Conservation (phyloP, 371 early-diverging fungal genomes). For the Mucor circinelloides region DNA sequence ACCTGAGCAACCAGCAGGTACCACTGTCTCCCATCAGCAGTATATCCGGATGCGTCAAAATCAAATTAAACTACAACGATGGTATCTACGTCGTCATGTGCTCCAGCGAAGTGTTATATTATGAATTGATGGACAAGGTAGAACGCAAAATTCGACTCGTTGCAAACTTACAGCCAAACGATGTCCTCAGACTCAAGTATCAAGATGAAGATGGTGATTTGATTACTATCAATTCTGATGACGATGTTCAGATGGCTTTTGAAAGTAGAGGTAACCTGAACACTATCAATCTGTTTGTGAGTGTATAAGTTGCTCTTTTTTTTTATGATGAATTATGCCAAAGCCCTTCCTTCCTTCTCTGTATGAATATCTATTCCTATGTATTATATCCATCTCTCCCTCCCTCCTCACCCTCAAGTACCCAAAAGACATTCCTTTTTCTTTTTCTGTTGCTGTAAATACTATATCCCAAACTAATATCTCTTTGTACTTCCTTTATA, state of each 20-base stretch:
- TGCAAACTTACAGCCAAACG: slow-evolving; percentile 54
- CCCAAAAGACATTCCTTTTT: background rate
- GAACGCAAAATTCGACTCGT: slow-evolving; percentile 89
- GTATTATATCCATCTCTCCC: background rate
- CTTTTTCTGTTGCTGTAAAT: slow-evolving; percentile 9
- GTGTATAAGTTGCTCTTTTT: slow-evolving; percentile 11
- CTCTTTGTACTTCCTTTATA: background rate
- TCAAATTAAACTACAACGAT: slow-evolving; percentile 85
- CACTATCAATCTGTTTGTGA: slow-evolving; percentile 50
- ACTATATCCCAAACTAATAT: slow-evolving; percentile 2
- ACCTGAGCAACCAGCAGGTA: background rate
- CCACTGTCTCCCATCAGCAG: slow-evolving; percentile 8
- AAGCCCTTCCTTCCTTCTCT: background rate
- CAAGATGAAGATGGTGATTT: slow-evolving; percentile 92
- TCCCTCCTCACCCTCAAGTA: background rate
- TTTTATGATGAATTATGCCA: background rate
- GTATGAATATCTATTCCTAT: background rate
- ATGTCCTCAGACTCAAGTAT: slow-evolving; percentile 76
- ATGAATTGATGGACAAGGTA: slow-evolving; percentile 78
- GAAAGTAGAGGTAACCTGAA: slow-evolving; percentile 60
- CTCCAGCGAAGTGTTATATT: slow-evolving; percentile 70
- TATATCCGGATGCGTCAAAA: slow-evolving; percentile 54
- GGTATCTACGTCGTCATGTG: slow-evolving; percentile 88
- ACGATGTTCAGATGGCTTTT: slow-evolving; percentile 92
- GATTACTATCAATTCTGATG: slow-evolving; percentile 85